Conservation (phyloP, 331 rosid genomes). For the Rosa hybrid region DNA sequence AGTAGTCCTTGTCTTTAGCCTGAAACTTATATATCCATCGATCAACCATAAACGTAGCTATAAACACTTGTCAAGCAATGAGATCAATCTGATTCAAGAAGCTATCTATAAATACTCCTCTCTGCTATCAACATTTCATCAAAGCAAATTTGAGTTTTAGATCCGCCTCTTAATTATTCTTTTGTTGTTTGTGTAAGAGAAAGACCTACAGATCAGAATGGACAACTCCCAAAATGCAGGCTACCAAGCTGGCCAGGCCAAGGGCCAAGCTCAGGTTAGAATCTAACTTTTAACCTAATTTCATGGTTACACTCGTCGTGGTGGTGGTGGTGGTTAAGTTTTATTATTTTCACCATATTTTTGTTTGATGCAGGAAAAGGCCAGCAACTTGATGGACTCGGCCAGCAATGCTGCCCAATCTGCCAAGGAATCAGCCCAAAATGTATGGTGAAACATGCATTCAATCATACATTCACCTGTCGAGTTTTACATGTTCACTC, state of each 20-base stretch:
- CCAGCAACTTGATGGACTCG: conserved; percentile 45
- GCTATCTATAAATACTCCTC: neutral
- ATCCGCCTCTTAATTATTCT: neutral
- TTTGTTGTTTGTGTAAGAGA: neutral
- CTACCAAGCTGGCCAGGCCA: conserved; percentile 48
- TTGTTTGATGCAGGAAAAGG: conserved; percentile 41
- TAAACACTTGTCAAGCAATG: neutral
- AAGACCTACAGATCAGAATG: conserved; percentile 9
- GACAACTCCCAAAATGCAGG: conserved; percentile 32
- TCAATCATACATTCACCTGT: neutral
- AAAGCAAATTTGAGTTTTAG: neutral
- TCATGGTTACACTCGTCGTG: neutral
- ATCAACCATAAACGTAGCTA: neutral
- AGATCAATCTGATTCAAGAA: neutral
- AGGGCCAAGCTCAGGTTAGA: conserved; percentile 52
- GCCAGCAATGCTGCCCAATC: conserved; percentile 69
- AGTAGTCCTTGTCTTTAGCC: neutral
- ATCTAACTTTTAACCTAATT: neutral
- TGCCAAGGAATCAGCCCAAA: conserved; percentile 53
- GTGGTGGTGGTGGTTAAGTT: neutral
- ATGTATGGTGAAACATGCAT: conserved; percentile 26
- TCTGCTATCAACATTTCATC: neutral
- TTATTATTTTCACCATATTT: neutral
- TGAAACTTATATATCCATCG: neutral
- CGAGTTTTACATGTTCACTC: neutral